phyloP scores from a whole-genome alignment of 305 asterid genomes.

The Lippia alba region DNA sequence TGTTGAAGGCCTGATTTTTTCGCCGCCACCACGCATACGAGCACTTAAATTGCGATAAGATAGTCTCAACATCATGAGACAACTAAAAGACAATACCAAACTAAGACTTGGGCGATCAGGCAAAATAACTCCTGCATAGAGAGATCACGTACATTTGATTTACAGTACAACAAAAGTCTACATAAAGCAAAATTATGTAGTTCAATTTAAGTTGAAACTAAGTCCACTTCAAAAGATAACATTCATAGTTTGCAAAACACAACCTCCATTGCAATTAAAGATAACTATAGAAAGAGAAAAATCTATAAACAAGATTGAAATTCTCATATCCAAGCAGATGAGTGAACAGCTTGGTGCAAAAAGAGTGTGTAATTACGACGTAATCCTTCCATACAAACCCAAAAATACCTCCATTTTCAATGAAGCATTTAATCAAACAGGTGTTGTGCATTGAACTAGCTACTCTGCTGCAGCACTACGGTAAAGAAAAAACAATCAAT shows the following conservation, averaged over 20 bases:
- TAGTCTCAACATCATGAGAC: constrained; percentile 60
- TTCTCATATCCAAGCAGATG: neutral
- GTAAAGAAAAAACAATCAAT: neutral
- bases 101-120: too few species aligned
- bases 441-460: constrained; percentile 2
- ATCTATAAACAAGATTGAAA: neutral
- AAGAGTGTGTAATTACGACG: neutral
- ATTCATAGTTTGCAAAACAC: neutral
- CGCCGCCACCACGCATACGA: constrained; percentile 41
- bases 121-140: neutral
- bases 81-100: constrained; percentile 31
- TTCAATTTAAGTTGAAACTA: too few species aligned
- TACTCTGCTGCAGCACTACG: neutral
- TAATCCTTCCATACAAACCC: neutral
- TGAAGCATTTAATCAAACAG: constrained; percentile 20
- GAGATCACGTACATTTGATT: neutral
- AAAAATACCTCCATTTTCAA: neutral
- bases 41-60: constrained; percentile 44
- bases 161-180: neutral
- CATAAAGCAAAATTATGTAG: too few species aligned
- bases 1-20: constrained; percentile 40
- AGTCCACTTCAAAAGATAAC: neutral
- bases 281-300: neutral
- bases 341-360: neutral
- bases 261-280: neutral